These are phyloP conservation scores for Tulasnella sp. DNA, from an alignment of 768 basidiomycete species.

Conservation along the genomic window DNA sequence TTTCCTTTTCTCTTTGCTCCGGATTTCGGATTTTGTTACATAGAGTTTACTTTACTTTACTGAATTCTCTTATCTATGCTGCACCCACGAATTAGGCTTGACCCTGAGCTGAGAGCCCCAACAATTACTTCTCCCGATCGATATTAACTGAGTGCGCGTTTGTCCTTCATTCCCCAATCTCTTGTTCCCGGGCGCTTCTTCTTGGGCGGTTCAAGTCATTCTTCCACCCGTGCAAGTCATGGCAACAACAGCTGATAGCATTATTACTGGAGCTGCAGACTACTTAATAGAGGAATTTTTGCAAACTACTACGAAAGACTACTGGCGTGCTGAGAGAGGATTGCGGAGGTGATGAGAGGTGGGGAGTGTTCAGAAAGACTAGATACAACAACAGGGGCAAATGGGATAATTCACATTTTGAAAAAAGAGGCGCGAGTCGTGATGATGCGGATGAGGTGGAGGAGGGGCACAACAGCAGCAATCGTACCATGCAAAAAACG, in stretches of 20 bases:
- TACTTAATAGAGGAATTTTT: not conserved
- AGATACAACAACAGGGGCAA: not conserved
- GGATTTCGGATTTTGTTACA: not conserved
- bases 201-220: not conserved
- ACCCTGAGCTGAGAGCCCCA: not conserved
- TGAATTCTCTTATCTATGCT: not conserved
- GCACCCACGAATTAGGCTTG: not conserved
- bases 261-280: not conserved
- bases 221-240: not conserved
- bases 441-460: not conserved
- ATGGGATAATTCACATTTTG: slow-evolving; percentile 1
- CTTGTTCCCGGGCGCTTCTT: not conserved
- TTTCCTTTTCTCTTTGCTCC: not conserved
- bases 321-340: not conserved
- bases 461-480: not conserved
- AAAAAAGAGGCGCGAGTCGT: not conserved
- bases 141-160: not conserved
- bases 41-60: not conserved
- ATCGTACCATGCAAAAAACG: not conserved
- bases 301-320: not conserved
- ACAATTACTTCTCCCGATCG: not conserved
- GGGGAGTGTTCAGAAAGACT: not conserved
- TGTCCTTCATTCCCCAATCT: not conserved
- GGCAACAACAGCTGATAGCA: not conserved
- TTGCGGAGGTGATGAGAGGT: not conserved